These are phyloP conservation scores for California macrophylla DNA, from an alignment of 441 rosid species.

Conservation along the genomic window DNA sequence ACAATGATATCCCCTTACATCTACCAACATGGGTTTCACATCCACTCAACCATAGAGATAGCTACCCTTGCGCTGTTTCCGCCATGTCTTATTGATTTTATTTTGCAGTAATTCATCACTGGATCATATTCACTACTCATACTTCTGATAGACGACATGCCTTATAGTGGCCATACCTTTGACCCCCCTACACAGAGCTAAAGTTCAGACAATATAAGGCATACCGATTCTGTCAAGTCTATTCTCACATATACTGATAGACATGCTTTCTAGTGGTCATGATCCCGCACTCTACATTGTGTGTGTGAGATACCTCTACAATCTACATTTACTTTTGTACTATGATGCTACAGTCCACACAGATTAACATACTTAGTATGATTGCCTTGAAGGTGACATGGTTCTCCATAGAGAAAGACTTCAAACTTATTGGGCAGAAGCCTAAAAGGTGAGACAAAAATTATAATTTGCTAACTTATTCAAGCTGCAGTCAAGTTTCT, in stretches of 20 bases:
- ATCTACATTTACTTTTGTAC: neutral
- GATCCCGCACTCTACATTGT: neutral
- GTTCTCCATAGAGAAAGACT: neutral
- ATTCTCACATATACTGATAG: neutral
- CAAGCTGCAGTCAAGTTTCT: neutral
- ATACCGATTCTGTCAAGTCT: neutral
- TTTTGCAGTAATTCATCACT: neutral
- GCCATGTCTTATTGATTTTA: neutral
- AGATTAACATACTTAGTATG: neutral
- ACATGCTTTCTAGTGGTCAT: neutral
- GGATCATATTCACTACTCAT: neutral
- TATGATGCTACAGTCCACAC: neutral
- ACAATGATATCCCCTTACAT: neutral
- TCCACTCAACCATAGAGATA: neutral
- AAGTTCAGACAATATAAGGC: neutral
- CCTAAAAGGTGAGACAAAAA: neutral
- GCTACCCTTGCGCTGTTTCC: neutral
- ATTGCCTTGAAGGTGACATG: neutral
- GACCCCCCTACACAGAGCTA: neutral
- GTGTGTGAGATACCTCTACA: neutral
- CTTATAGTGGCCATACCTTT: too few relatives aligned
- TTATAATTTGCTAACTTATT: neutral
- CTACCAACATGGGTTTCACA: neutral
- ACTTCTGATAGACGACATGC: neutral
- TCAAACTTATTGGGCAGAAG: neutral